Evolutionary conservation across 306 rosid genomes (phyloP).

Genomic region (Vigna unguiculata): DNA sequence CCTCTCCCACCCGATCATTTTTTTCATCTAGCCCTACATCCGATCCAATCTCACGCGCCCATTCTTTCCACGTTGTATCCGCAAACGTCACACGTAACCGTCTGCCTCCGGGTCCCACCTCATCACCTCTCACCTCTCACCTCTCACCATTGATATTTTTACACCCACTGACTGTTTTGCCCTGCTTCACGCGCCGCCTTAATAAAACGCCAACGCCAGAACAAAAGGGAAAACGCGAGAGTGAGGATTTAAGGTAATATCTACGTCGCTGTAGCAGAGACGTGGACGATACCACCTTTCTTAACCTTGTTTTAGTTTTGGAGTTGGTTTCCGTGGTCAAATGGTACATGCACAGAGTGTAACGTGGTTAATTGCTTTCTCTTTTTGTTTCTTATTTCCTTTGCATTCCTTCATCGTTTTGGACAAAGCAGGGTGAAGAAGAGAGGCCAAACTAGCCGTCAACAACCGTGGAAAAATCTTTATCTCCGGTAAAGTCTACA

Average conservation of each 20-base stretch:
- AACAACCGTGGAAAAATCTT: background rate
- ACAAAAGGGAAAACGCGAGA: background rate
- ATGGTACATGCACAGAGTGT: background rate
- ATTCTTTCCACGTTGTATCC: conserved; percentile 29
- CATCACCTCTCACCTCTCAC: background rate
- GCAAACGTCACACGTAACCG: conserved; percentile 41
- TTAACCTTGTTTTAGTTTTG: background rate
- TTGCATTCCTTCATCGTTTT: background rate
- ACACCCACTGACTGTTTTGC: background rate
- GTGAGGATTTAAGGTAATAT: conserved; percentile 1
- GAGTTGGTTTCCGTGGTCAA: background rate
- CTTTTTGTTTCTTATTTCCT: background rate
- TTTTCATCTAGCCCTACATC: background rate
- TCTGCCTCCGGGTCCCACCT: background rate
- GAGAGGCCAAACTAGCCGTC: background rate
- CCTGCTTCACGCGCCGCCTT: conserved; percentile 10
- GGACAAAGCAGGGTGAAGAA: background rate
- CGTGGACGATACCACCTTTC: conserved; percentile 25
- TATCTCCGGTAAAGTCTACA: background rate
- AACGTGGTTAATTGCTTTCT: background rate
- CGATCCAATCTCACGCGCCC: conserved; percentile 5
- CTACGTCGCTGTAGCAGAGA: conserved; percentile 38
- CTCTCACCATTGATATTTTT: background rate
- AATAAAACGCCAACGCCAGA: background rate
- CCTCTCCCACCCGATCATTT: conserved; percentile 34